These are phyloP conservation scores for Penicillium longicatenatum DNA, from an alignment of 495 filamentous ascomycete genomes.

Conservation along the genomic window DNA sequence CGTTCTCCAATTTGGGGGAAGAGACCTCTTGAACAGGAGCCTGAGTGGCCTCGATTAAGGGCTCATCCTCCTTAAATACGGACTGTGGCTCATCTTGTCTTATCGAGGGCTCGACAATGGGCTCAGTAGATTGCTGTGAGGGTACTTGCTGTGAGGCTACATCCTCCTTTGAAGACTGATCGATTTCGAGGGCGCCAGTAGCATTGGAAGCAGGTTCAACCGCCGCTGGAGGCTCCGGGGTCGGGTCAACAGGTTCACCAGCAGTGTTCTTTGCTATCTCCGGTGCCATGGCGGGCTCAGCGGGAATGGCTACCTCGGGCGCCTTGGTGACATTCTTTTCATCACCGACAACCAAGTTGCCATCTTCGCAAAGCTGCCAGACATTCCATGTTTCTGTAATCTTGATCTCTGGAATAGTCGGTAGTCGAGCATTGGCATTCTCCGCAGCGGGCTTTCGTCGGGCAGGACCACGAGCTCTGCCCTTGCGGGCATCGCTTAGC, in stretches of 20 bases:
- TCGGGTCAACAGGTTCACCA: conserved; percentile 52
- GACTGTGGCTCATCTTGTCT: conserved; percentile 11
- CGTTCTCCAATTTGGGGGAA: conserved; percentile 24
- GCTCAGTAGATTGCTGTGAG: not conserved
- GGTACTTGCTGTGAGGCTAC: not conserved
- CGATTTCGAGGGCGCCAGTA: conserved; percentile 1
- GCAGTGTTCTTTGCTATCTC: conserved; percentile 57
- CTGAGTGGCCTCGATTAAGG: conserved; percentile 8
- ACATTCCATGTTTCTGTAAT: conserved; percentile 53
- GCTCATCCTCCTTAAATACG: conserved; percentile 5
- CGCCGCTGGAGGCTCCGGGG: conserved; percentile 9
- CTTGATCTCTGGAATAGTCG: conserved; percentile 45
- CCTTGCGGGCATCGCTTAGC: conserved; percentile 83
- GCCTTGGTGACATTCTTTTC: conserved; percentile 21
- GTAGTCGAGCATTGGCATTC: conserved; percentile 28
- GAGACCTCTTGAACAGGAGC: not conserved
- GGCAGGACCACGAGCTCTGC: conserved; percentile 83
- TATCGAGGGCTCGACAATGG: not conserved
- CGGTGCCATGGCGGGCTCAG: conserved; percentile 31
- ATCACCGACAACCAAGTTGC: conserved; percentile 41
- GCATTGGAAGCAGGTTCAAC: conserved; percentile 9
- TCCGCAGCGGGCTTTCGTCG: conserved; percentile 68
- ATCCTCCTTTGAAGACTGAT: not conserved
- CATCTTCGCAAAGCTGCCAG: conserved; percentile 52
- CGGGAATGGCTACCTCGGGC: conserved; percentile 13